phyloP scores from a whole-genome alignment of 2,329 filamentous ascomycete species.

The Colletotrichum karsti region DNA sequence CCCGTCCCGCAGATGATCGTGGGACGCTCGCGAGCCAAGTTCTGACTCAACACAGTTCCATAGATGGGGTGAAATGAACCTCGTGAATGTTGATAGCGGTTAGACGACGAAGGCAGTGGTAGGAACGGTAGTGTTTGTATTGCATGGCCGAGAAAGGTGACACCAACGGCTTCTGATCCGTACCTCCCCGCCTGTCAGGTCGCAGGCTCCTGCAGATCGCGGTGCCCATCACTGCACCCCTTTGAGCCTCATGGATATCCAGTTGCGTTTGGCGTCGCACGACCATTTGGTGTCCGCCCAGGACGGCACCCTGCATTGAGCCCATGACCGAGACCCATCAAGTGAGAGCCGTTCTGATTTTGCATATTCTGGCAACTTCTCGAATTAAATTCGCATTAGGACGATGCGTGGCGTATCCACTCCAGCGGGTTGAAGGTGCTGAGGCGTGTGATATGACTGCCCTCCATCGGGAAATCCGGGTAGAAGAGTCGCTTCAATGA shows the following conservation, averaged over 20 bases:
- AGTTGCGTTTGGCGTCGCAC: constrained; percentile 17
- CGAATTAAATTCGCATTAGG: background rate
- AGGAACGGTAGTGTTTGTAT: background rate
- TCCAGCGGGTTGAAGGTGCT: background rate
- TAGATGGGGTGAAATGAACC: too few species aligned
- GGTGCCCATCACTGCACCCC: constrained; percentile 3
- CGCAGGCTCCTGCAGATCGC: constrained; percentile 20
- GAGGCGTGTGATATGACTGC: background rate
- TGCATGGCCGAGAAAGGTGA: background rate
- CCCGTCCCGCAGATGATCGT: background rate
- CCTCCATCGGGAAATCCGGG: constrained; percentile 8
- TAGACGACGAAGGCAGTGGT: background rate
- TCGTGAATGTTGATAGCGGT: background rate
- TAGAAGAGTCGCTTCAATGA: background rate
- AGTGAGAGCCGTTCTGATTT: background rate
- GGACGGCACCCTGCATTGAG: constrained; percentile 11
- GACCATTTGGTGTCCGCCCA: background rate
- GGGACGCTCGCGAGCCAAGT: background rate
- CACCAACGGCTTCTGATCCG: constrained; percentile 15
- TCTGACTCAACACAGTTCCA: background rate
- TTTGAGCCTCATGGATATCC: constrained; percentile 25
- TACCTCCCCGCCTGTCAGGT: constrained; percentile 21
- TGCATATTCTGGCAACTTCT: background rate
- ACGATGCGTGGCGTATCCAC: constrained; percentile 18
- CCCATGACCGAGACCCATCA: background rate